Conservation (phyloP, 371 early-diverging fungal genomes). For the Umbelopsis sp. region DNA sequence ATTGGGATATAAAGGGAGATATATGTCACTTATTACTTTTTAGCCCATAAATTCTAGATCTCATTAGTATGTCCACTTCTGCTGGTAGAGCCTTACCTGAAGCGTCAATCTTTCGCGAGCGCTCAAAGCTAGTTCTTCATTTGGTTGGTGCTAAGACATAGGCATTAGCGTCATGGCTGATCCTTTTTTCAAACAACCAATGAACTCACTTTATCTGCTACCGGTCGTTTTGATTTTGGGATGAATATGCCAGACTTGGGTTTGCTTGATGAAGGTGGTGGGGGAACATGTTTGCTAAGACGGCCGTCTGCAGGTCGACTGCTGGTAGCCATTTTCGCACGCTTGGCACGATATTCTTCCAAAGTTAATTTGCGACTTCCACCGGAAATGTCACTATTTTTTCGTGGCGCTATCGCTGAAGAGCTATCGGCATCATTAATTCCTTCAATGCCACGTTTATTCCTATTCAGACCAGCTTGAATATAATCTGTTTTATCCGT, state of each 20-base stretch:
- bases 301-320: background rate
- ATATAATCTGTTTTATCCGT: conserved; percentile 24
- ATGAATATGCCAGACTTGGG: background rate
- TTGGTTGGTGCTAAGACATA: background rate
- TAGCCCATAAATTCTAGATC: background rate
- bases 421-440: background rate
- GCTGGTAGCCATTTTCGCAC: conserved; percentile 16
- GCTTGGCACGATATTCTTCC: conserved; percentile 26
- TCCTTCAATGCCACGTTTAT: conserved; percentile 5
- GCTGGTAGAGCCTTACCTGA: conserved; percentile 2
- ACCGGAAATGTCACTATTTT: conserved; percentile 5
- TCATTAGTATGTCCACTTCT: background rate
- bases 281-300: background rate
- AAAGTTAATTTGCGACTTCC: conserved; percentile 24
- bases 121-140: conserved; percentile 3
- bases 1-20: background rate
- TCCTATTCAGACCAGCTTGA: conserved; percentile 23
- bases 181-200: background rate
- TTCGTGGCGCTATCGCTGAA: background rate
- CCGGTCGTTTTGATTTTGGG: background rate
- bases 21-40: background rate
- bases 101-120: conserved; percentile 17
- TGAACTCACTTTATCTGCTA: background rate
- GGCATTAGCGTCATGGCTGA: conserved; percentile 2
- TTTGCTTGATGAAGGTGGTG: background rate